Base-by-base conservation (phyloP, 345 rosid species). In the Populus euphratica region DNA sequence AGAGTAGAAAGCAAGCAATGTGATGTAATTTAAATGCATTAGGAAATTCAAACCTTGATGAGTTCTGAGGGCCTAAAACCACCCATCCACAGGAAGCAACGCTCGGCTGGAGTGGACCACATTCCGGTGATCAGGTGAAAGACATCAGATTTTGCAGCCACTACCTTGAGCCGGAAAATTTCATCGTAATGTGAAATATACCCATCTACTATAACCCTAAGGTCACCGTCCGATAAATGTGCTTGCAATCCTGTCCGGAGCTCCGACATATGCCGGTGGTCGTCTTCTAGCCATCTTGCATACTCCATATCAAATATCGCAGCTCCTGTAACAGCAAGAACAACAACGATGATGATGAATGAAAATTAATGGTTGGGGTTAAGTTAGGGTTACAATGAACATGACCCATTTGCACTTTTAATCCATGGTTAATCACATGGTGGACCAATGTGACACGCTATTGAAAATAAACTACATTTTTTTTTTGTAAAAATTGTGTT, bases 71-170 rank as follows among this genome's bases (percentile, higher is more conserved):
- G 98, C 56, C 94, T 85, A 62, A 96, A 96, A 23, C 99, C 99
- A 7, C 94, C 99, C 90, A 96, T 93, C 99, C 99, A 96, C 10
- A 96, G 92, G 85, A 96, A 96, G 85, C 98, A 93, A 10, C 99
- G 97, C 74, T 96, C 99, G 0, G 97, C 94, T 1, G 97, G 92
- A 6, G 98, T 87, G 14, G 88, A 78, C 99, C 99, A 96, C 85
- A 88, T 89, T 31, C 99, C 99, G 4, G 92, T 88, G 33, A 92
- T 88, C 66, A 96, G 94, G 78, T 96, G 98, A 74, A 92, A 93
- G 36, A 96, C 90, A 61, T 96, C 99, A 5, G 97, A 79, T 76
- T 93, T 92, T 0, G 95, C 95, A 4, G 95, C 94, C 17, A 78
- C 81, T 0, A 77, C 90, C 77, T 89, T 93, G 74, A 96, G 72